Percentiles rank a stretch among this genome's conserved stretches.
Evolutionary conservation across 352 stramenopile genomes (phyloP).

Genomic region (Phytopythium helicoides): DNA sequence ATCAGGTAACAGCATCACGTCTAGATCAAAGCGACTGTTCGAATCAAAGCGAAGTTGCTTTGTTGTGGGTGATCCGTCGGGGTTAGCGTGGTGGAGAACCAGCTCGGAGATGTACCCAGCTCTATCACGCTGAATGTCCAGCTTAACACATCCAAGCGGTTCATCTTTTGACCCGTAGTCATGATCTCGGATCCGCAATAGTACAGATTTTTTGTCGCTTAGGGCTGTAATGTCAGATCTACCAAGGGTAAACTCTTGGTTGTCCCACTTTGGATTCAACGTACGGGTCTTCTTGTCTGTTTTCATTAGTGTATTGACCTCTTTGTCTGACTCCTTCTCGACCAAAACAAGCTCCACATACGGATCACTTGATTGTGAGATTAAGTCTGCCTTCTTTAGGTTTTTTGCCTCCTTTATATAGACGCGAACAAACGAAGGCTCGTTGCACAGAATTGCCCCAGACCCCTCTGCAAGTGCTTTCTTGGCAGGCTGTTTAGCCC

Average conservation of each 20-base stretch:
- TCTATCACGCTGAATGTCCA: conserved; percentile 60
- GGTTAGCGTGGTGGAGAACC: conserved; percentile 40
- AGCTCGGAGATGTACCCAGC: conserved; percentile 44
- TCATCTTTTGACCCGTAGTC: conserved; percentile 50
- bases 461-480: neutral
- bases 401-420: conserved; percentile 56
- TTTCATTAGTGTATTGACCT: conserved; percentile 57
- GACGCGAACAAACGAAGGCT: conserved; percentile 62
- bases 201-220: conserved; percentile 53
- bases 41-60: conserved; percentile 39
- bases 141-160: conserved; percentile 42
- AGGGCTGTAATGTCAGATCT: conserved; percentile 47
- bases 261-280: conserved; percentile 65
- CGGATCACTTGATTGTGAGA: conserved; percentile 40
- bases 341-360: conserved; percentile 63
- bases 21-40: conserved; percentile 33
- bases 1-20: conserved; percentile 49
- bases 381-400: conserved; percentile 40
- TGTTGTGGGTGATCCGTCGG: conserved; percentile 21
- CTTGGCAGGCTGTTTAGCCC: neutral
- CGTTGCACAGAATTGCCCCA: conserved; percentile 13
- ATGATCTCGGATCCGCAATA: conserved; percentile 63
- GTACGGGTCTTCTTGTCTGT: conserved; percentile 66
- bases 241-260: conserved; percentile 65
- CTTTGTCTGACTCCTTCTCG: conserved; percentile 37